Evolutionary conservation across 805 yeast genomes (phyloP).

Genomic region (Yamadazyma sp.): DNA sequence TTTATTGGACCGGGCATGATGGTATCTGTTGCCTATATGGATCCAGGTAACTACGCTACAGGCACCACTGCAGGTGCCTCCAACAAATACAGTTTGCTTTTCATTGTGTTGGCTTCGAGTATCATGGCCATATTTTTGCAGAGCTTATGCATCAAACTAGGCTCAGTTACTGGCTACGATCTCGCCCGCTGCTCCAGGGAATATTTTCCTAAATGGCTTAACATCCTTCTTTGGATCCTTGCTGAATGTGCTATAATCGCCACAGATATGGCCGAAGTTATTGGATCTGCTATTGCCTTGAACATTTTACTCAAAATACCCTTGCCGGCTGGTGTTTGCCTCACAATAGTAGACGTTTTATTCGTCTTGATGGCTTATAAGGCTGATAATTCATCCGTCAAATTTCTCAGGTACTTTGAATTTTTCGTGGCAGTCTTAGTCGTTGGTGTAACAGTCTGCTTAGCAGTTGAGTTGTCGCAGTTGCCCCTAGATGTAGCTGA

Average conservation of each 20-base stretch:
- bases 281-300: constrained; percentile 52
- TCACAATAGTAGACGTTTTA: constrained; percentile 47
- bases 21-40: constrained; percentile 52
- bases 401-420: constrained; percentile 37
- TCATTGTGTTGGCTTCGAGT: constrained; percentile 43
- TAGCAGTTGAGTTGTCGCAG: constrained; percentile 44
- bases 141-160: constrained; percentile 44
- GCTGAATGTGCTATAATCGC: constrained; percentile 52
- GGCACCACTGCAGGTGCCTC: constrained; percentile 49
- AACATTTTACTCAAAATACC: constrained; percentile 46
- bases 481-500: constrained; percentile 28
- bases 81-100: constrained; percentile 42
- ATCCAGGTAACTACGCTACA: constrained; percentile 54
- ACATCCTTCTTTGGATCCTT: constrained; percentile 37
- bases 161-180: constrained; percentile 51
- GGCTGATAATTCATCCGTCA: constrained; percentile 42
- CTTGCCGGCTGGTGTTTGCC: constrained; percentile 48
- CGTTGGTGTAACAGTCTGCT: constrained; percentile 43
- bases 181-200: constrained; percentile 45
- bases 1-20: constrained; percentile 50
- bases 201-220: constrained; percentile 40
- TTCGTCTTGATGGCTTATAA: constrained; percentile 48
- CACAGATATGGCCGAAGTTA: constrained; percentile 54
- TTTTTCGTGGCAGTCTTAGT: constrained; percentile 44
- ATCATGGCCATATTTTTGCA: constrained; percentile 49